Base-by-base conservation (phyloP, 352 stramenopile genomes). In the Phytophthora lateralis region DNA sequence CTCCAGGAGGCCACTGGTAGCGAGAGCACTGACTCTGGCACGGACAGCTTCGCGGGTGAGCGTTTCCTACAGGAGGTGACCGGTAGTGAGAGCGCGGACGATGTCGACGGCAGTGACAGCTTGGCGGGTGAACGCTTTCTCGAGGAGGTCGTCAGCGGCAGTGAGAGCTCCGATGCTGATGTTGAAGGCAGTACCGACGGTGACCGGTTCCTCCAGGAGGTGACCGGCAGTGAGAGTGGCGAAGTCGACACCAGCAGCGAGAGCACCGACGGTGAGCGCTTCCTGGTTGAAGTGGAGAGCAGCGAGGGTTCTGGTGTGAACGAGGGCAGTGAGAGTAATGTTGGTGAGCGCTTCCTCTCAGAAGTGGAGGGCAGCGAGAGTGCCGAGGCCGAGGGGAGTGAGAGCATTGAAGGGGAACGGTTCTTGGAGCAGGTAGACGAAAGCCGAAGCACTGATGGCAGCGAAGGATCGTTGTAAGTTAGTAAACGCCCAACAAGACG, bases 391-490 rank as follows among this genome's bases (percentile, higher is more conserved):
- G 38, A 44, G 15, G n/a, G 38, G 3, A 43, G 59, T 10, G 59
- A 66, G 11, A 66, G 50, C 9, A 3, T 46, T 15, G 53, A 54
- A 3, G 60, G 52, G 10, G 52, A 53, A 0, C 60, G 60, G 5
- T 56, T 61, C 51, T 47, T 66, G 3, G 7, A 37, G 10, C 50
- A 61, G 15, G 32, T 66, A 2, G 50, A 47, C 1, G 30, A 20
- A 4, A 61, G 32, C n/a, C 29, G 43, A n/a, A 42, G 50, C 17
- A 32, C 4, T 11, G 38, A 59, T n/a, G 26, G 38, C 7, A 59
- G 51, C 14, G 51, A 51, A 15, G 41, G 52, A 57, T 57, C 50
- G 50, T 29, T 57, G 15, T 57, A 27, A 57, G 9, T 32, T 32
- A 32, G 2, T 48, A 48, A 30, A 17, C n/a, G 17, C 24, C 39